These are phyloP conservation scores for Cicer pinnatifidum DNA, from an alignment of 306 rosid genomes.

Conservation along the genomic window DNA sequence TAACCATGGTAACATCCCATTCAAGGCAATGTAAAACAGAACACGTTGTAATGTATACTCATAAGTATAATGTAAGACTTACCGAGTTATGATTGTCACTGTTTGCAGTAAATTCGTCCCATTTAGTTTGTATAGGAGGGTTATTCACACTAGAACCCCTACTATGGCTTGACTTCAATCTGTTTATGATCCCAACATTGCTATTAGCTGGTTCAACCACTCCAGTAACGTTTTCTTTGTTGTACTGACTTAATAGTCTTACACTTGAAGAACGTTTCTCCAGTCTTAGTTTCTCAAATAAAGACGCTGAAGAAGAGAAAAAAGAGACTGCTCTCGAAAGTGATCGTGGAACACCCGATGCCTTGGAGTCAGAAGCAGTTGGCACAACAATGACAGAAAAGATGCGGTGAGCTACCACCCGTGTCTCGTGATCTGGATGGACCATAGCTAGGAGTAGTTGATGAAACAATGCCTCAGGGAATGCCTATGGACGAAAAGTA, in stretches of 20 bases:
- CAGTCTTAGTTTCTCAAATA: conserved; percentile 75
- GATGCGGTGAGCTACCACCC: conserved; percentile 81
- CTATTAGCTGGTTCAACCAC: conserved; percentile 51
- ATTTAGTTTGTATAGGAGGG: conserved; percentile 42
- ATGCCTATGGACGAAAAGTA: conserved; percentile 60
- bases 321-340: conserved; percentile 88
- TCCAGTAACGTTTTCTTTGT: conserved; percentile 42
- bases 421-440: conserved; percentile 92
- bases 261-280: conserved; percentile 66
- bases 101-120: conserved; percentile 49
- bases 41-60: conserved; percentile 1
- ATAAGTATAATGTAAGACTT: conserved; percentile 47
- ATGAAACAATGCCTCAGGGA: conserved; percentile 96
- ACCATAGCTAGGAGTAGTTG: conserved; percentile 87
- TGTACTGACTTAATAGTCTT: conserved; percentile 46
- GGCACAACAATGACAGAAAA: conserved; percentile 91
- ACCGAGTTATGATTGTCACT: conserved; percentile 57
- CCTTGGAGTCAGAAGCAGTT: conserved; percentile 54
- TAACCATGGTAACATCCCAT: conserved; percentile 29
- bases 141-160: conserved; percentile 56
- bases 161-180: conserved; percentile 61
- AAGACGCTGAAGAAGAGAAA: conserved; percentile 91
- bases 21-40: conserved; percentile 25
- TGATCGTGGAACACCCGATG: conserved; percentile 62
- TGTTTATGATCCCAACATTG: conserved; percentile 55